Evolutionary conservation across 164 flowering plant species (phyloP).

Genomic region (Paratinospora sagittata): DNA sequence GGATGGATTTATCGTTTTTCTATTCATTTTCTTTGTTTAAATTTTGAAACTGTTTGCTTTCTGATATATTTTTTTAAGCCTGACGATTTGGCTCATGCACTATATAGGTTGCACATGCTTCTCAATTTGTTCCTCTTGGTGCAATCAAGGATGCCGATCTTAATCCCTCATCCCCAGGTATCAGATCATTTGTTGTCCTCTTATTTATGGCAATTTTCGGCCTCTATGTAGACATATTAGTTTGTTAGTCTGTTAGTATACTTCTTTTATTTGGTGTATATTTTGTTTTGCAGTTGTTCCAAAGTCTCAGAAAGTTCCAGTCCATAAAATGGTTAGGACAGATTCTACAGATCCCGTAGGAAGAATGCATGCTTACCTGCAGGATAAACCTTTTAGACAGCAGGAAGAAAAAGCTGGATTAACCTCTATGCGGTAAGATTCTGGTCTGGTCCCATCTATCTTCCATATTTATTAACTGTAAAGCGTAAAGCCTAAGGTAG

Average conservation of each 20-base stretch:
- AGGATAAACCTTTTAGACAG: constrained; percentile 33
- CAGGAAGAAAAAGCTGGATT: constrained; percentile 39
- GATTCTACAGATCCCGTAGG: constrained; percentile 89
- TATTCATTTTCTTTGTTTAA: background rate
- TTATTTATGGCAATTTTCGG: constrained; percentile 1
- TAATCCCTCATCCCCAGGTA: constrained; percentile 47
- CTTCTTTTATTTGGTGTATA: constrained; percentile 1
- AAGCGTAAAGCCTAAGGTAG: background rate
- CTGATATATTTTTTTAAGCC: background rate
- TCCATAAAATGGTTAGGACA: constrained; percentile 79
- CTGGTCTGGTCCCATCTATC: background rate
- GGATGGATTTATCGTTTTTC: background rate
- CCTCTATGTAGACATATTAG: background rate
- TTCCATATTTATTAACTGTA: background rate
- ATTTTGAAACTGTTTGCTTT: background rate
- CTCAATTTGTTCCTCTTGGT: constrained; percentile 28
- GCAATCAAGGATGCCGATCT: constrained; percentile 26
- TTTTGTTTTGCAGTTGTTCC: constrained; percentile 23
- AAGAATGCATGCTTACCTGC: constrained; percentile 87
- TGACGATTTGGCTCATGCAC: constrained; percentile 14
- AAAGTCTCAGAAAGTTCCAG: constrained; percentile 69
- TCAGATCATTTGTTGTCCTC: background rate
- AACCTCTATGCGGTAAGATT: constrained; percentile 59
- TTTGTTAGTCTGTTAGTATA: background rate
- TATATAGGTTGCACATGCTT: constrained; percentile 42